A percentile compares a stretch with the other conserved stretches of the same genome.
Evolutionary conservation across 495 filamentous ascomycete genomes (phyloP).

Genomic region (Penicillium riverlandense): DNA sequence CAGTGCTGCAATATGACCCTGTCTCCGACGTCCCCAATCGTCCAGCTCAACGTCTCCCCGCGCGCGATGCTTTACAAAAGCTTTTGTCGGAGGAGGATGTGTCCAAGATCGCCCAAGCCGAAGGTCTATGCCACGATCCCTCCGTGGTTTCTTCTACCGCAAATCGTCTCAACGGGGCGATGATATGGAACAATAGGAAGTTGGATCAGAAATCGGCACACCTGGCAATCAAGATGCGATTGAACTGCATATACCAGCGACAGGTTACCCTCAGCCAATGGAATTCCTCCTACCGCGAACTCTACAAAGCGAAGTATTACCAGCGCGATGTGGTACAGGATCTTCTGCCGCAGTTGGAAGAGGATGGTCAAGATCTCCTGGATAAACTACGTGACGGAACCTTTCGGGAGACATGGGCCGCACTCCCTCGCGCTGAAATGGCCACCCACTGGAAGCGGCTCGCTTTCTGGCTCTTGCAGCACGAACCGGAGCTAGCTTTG

Average conservation of each 20-base stretch:
- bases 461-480: conserved; percentile 45
- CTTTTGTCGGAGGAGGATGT: conserved; percentile 3
- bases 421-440: conserved; percentile 17
- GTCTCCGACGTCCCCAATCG: too few relatives aligned
- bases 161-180: conserved; percentile 9
- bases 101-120: conserved; percentile 1
- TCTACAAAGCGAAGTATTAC: conserved; percentile 20
- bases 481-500: conserved; percentile 31
- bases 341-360: conserved; percentile 7
- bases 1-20: too few relatives aligned
- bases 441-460: conserved; percentile 40
- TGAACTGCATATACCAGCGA: conserved; percentile 17
- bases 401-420: conserved; percentile 40
- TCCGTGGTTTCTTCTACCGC: background rate
- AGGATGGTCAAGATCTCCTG: conserved; percentile 14
- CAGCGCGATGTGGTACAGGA: conserved; percentile 6
- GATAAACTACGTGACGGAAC: conserved; percentile 15
- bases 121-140: conserved; percentile 1
- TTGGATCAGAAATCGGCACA: conserved; percentile 11
- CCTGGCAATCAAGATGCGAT: conserved; percentile 10
- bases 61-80: too few relatives aligned
- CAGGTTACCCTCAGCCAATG: conserved; percentile 15
- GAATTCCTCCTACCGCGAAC: conserved; percentile 15
- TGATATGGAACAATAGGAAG: conserved; percentile 9
- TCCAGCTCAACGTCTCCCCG: too few relatives aligned